A percentile compares a stretch with the other conserved stretches of the same genome.
phyloP scores from a whole-genome alignment of 495 filamentous ascomycete genomes.

The Pyrenula massariospora region DNA sequence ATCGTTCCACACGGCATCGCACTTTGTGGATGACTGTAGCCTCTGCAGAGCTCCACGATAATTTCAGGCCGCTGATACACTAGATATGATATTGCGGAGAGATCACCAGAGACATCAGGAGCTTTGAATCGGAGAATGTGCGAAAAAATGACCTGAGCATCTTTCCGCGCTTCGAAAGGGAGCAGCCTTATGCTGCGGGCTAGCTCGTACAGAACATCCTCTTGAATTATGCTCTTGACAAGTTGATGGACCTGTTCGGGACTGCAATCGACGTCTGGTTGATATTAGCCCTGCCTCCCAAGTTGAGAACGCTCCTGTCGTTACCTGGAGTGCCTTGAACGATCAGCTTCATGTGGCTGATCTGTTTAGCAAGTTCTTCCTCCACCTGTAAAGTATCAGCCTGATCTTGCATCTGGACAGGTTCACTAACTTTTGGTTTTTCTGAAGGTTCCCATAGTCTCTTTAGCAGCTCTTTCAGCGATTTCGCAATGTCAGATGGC shows the following conservation, averaged over 20 bases:
- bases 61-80: conserved; percentile 77
- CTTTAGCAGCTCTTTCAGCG: conserved; percentile 43
- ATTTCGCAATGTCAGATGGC: conserved; percentile 44
- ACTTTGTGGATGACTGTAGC: conserved; percentile 83
- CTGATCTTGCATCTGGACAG: conserved; percentile 25
- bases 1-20: conserved; percentile 88
- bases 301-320: conserved; percentile 1
- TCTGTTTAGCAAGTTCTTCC: conserved; percentile 65
- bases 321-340: conserved; percentile 75
- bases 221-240: conserved; percentile 67
- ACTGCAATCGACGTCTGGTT: conserved; percentile 68
- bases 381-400: conserved; percentile 38
- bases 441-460: conserved; percentile 33
- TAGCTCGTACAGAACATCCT: conserved; percentile 77
- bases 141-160: conserved; percentile 81
- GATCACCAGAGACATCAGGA: conserved; percentile 46
- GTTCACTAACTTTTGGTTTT: conserved; percentile 35
- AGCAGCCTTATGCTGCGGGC: conserved; percentile 67
- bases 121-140: conserved; percentile 75
- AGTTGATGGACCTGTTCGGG: conserved; percentile 78
- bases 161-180: conserved; percentile 88
- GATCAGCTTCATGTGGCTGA: conserved; percentile 71
- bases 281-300: too few species aligned
- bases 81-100: conserved; percentile 74
- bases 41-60: conserved; percentile 74